These are phyloP conservation scores for Aspergillus transmontanensis DNA, from an alignment of 2,329 filamentous ascomycete genomes.

Conservation along the genomic window DNA sequence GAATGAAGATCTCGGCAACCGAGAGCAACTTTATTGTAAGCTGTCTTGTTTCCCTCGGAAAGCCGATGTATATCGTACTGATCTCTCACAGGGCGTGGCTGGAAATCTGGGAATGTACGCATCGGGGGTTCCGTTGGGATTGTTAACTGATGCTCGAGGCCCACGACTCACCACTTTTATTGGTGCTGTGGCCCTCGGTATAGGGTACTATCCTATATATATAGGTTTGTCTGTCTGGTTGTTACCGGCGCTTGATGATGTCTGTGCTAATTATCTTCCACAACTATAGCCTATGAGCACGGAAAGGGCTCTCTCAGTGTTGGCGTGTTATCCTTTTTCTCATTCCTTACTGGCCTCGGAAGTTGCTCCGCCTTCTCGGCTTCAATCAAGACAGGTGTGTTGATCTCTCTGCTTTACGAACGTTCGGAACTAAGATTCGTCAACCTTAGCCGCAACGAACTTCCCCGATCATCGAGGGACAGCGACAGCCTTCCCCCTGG, in stretches of 20 bases:
- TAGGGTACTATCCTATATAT: constrained; percentile 86
- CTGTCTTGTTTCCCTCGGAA: constrained; percentile 12
- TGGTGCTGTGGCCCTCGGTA: constrained; percentile 70
- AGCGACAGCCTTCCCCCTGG: constrained; percentile 88
- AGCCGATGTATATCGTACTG: constrained; percentile 25
- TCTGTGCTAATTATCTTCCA: constrained; percentile 13
- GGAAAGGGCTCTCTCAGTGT: constrained; percentile 62
- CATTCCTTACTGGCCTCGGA: constrained; percentile 82
- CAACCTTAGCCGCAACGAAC: constrained; percentile 72
- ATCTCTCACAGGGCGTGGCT: constrained; percentile 50
- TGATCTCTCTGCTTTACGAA: not conserved
- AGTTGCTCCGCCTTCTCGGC: constrained; percentile 90
- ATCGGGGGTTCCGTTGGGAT: constrained; percentile 82
- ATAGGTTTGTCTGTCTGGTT: constrained; percentile 42
- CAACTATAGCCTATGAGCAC: constrained; percentile 66
- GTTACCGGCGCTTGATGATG: not conserved
- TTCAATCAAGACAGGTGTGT: constrained; percentile 72
- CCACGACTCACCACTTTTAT: constrained; percentile 76
- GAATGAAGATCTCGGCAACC: constrained; percentile 84
- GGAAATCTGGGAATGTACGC: constrained; percentile 84
- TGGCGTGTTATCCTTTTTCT: constrained; percentile 72
- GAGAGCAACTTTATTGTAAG: constrained; percentile 86
- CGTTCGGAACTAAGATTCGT: not conserved
- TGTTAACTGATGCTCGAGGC: constrained; percentile 81
- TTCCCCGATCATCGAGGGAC: constrained; percentile 90